These are phyloP conservation scores for Leptoxyphium fumago DNA, from an alignment of 2,329 filamentous ascomycete species.

Conservation along the genomic window DNA sequence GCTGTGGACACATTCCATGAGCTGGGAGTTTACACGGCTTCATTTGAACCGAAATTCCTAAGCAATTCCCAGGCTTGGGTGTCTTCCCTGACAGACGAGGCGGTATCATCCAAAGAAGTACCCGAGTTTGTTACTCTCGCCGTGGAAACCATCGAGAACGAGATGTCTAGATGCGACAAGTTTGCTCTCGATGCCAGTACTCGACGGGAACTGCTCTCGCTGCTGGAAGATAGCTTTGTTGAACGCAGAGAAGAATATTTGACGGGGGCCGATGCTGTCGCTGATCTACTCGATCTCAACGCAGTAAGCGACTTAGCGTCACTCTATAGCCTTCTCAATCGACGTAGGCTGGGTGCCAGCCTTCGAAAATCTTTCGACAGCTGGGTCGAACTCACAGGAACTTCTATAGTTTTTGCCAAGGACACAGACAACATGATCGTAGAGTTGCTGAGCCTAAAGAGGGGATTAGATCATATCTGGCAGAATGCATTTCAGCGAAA, in stretches of 20 bases:
- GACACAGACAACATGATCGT: conserved; percentile 76
- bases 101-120: conserved; percentile 46
- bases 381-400: conserved; percentile 65
- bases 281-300: conserved; percentile 56
- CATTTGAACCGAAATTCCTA: conserved; percentile 68
- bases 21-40: conserved; percentile 63
- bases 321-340: conserved; percentile 62
- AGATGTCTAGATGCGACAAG: conserved; percentile 61
- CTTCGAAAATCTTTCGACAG: conserved; percentile 60
- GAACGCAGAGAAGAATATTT: conserved; percentile 43
- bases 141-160: conserved; percentile 52
- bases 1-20: conserved; percentile 72
- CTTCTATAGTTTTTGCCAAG: conserved; percentile 60
- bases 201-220: conserved; percentile 56
- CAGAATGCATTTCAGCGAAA: conserved; percentile 63
- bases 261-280: conserved; percentile 39
- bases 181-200: conserved; percentile 76
- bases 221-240: conserved; percentile 61
- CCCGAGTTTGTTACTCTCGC: conserved; percentile 63
- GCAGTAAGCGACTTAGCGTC: conserved; percentile 57
- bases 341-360: conserved; percentile 54
- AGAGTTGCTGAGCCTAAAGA: conserved; percentile 66
- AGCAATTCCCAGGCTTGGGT: conserved; percentile 54
- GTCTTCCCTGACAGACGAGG: conserved; percentile 50
- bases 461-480: conserved; percentile 61